Percentiles rank a stretch among this genome's conserved stretches.
Evolutionary conservation across 2,329 filamentous ascomycete species (phyloP).

Genomic region (Rutstroemia sp.): DNA sequence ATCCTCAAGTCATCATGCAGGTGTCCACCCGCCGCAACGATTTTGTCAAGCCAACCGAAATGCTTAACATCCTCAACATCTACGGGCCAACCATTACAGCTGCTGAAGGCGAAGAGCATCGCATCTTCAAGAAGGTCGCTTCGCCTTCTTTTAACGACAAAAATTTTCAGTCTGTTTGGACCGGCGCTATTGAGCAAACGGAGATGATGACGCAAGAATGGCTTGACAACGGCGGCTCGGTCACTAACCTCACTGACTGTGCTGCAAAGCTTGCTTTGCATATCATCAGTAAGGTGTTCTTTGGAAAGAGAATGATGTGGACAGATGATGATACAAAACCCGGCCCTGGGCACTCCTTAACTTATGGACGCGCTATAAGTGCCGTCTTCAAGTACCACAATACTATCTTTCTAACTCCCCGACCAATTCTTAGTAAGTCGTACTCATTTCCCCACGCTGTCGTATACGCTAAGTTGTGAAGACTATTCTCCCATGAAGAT

Average conservation of each 20-base stretch:
- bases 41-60: background rate
- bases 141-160: slow-evolving; percentile 1
- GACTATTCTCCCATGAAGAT: background rate
- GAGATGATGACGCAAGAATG: background rate
- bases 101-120: background rate
- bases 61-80: background rate
- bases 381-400: background rate
- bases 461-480: background rate
- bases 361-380: background rate
- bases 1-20: background rate
- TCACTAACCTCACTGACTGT: background rate
- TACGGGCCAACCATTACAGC: slow-evolving; percentile 2
- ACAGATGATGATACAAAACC: background rate
- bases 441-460: background rate
- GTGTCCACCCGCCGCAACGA: background rate
- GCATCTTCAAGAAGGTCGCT: background rate
- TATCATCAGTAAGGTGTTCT: background rate
- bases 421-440: background rate
- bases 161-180: background rate
- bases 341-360: background rate
- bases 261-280: background rate
- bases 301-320: background rate
- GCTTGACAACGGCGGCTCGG: background rate
- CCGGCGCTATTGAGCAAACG: background rate
- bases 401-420: background rate